Percentiles rank a stretch among this genome's conserved stretches.
Evolutionary conservation across 805 yeast species (phyloP).

Genomic region (Kazachstania kunashirensis): DNA sequence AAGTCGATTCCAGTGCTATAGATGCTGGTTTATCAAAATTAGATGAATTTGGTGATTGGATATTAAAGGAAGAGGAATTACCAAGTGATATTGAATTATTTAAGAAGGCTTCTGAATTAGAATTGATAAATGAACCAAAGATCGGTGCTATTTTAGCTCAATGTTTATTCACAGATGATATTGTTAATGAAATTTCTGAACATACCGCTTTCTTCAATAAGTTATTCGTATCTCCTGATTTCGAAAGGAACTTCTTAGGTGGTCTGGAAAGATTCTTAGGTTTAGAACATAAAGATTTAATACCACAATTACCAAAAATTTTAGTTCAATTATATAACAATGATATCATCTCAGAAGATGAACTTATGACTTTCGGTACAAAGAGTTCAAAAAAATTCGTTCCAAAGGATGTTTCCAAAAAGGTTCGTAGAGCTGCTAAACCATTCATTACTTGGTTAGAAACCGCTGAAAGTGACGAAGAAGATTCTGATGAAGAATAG

Average conservation of each 20-base stretch:
- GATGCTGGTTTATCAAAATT: constrained; percentile 40
- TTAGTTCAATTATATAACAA: constrained; percentile 71
- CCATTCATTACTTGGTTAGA: constrained; percentile 92
- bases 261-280: constrained; percentile 94
- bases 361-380: constrained; percentile 73
- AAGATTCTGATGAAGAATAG: constrained; percentile 32
- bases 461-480: constrained; percentile 76
- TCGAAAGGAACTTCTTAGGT: constrained; percentile 85
- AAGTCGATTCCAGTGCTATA: constrained; percentile 42
- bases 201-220: constrained; percentile 81
- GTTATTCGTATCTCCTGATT: constrained; percentile 49
- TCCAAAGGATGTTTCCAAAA: constrained; percentile 82
- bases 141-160: constrained; percentile 90
- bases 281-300: constrained; percentile 60
- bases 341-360: constrained; percentile 80
- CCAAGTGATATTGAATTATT: constrained; percentile 86
- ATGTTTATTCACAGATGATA: constrained; percentile 69
- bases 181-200: constrained; percentile 57
- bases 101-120: constrained; percentile 77
- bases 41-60: constrained; percentile 86
- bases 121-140: constrained; percentile 58
- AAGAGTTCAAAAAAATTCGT: constrained; percentile 86
- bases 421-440: constrained; percentile 92
- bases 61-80: constrained; percentile 43
- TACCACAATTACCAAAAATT: constrained; percentile 69